These are phyloP conservation scores for Rhododendron ovatum DNA, from an alignment of 148 eudicot species.

Conservation along the genomic window DNA sequence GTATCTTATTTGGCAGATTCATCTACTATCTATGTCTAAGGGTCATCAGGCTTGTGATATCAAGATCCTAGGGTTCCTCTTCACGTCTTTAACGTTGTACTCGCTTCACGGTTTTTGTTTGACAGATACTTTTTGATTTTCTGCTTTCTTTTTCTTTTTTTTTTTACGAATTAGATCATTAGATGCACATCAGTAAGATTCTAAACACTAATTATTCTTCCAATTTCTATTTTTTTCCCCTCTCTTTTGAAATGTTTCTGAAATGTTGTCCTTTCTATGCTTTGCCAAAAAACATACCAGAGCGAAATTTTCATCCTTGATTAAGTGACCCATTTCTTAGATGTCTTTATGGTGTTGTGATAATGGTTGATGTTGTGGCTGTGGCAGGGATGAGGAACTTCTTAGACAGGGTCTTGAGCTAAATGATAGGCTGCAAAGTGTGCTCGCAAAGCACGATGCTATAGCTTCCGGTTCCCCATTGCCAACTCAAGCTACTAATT, in stretches of 20 bases:
- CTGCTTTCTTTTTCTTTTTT: background rate
- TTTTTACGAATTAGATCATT: background rate
- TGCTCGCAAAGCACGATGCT: slow-evolving; percentile 75
- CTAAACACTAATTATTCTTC: background rate
- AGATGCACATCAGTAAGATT: background rate
- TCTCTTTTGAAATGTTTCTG: background rate
- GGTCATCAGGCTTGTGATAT: background rate
- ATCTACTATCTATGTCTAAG: background rate
- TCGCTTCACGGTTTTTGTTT: background rate
- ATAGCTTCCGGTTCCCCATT: slow-evolving; percentile 72
- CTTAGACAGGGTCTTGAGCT: slow-evolving; percentile 76
- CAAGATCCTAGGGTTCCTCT: background rate
- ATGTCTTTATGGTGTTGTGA: slow-evolving; percentile 14
- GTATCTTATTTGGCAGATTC: background rate
- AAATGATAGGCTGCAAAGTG: slow-evolving; percentile 69
- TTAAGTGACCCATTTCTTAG: slow-evolving; percentile 13
- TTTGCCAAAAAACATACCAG: background rate
- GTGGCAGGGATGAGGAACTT: slow-evolving; percentile 74
- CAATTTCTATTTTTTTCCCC: background rate
- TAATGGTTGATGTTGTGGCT: slow-evolving; percentile 11
- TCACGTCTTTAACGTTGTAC: background rate
- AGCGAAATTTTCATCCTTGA: background rate
- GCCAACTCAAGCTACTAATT: slow-evolving; percentile 30
- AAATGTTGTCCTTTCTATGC: background rate
- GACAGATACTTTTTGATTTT: background rate